Evolutionary conservation across 2,329 filamentous ascomycete species (phyloP).

Genomic region (Curvularia lunata): DNA sequence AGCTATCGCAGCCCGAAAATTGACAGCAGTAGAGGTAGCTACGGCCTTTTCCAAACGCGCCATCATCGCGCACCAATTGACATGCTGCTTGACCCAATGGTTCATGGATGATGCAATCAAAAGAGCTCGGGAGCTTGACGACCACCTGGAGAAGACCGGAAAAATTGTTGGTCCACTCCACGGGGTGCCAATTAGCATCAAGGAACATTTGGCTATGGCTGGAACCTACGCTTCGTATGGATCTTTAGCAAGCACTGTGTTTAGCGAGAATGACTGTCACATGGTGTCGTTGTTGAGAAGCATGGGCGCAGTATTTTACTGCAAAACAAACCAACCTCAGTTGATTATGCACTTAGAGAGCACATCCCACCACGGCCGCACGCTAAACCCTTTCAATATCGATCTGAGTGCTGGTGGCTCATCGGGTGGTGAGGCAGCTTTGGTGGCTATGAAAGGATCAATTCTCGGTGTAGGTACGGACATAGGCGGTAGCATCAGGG

Average conservation of each 20-base stretch:
- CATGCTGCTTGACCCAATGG: conserved; percentile 29
- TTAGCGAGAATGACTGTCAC: conserved; percentile 60
- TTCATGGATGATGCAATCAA: conserved; percentile 30
- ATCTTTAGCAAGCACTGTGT: conserved; percentile 54
- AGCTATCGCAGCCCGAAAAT: conserved; percentile 47
- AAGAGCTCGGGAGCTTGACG: conserved; percentile 47
- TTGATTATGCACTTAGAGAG: conserved; percentile 62
- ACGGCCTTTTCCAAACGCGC: conserved; percentile 28
- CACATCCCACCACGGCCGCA: conserved; percentile 57
- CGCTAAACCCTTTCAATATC: conserved; percentile 55
- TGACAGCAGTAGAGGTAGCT: conserved; percentile 51
- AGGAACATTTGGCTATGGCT: conserved; percentile 56
- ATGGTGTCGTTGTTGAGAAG: conserved; percentile 60
- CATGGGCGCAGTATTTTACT: conserved; percentile 60
- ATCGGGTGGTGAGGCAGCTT: conserved; percentile 42
- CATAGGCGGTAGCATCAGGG: conserved; percentile 34
- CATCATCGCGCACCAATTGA: conserved; percentile 28
- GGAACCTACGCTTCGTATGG: conserved; percentile 65
- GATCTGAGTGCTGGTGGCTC: conserved; percentile 56
- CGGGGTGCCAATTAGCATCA: conserved; percentile 61
- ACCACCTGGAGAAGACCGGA: conserved; percentile 47
- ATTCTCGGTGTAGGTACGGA: conserved; percentile 34
- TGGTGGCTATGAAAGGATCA: conserved; percentile 30
- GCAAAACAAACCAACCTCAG: conserved; percentile 60
- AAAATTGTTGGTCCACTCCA: conserved; percentile 48